phyloP scores from a whole-genome alignment of 805 yeast genomes.

The Soucietia sequanensis region DNA sequence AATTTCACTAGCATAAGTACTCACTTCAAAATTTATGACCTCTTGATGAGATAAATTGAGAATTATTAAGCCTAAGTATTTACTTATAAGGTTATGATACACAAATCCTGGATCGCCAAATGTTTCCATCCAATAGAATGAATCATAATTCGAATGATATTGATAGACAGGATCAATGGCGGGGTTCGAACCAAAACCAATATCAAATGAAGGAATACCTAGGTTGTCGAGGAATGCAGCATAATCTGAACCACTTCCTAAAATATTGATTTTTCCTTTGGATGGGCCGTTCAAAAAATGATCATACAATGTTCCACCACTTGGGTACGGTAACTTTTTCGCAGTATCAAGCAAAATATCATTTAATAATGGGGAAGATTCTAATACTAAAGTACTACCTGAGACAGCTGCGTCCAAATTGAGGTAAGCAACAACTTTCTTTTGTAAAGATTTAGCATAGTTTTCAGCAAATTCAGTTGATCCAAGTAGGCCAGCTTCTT shows the following conservation, averaged over 20 bases:
- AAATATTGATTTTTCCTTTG: conserved; percentile 31
- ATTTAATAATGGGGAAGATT: conserved; percentile 60
- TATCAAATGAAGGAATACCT: conserved; percentile 62
- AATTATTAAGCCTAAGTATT: conserved; percentile 55
- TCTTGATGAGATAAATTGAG: conserved; percentile 58
- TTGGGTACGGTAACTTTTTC: conserved; percentile 48
- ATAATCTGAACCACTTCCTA: conserved; percentile 55
- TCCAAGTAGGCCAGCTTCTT: conserved; percentile 70
- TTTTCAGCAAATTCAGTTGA: conserved; percentile 78
- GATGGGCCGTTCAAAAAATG: conserved; percentile 21
- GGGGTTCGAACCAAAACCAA: conserved; percentile 36
- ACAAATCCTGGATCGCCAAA: conserved; percentile 52
- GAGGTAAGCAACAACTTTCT: conserved; percentile 61
- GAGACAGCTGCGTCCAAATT: conserved; percentile 66
- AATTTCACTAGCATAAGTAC: conserved; percentile 48
- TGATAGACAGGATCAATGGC: conserved; percentile 52
- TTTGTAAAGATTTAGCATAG: conserved; percentile 42
- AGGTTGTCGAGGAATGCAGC: conserved; percentile 62
- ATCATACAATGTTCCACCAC: conserved; percentile 20
- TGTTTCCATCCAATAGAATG: conserved; percentile 52
- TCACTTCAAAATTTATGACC: conserved; percentile 47
- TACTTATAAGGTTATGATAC: conserved; percentile 56
- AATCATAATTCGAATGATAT: conserved; percentile 58
- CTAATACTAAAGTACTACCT: conserved; percentile 52
- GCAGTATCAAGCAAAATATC: conserved; percentile 44